Base-by-base conservation (phyloP, 805 yeast species). In the Teunomyces gatunensis region DNA sequence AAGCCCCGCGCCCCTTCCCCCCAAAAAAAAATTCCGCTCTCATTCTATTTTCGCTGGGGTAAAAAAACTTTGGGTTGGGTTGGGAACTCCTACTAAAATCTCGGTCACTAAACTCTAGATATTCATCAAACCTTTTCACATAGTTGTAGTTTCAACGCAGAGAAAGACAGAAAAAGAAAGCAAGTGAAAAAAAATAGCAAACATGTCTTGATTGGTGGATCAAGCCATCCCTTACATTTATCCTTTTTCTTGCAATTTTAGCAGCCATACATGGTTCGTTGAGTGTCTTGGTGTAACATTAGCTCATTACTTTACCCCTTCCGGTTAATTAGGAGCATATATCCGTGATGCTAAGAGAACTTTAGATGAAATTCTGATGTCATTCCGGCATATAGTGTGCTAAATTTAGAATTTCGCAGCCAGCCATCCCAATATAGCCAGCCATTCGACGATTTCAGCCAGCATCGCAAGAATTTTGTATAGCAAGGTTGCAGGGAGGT, bases 331-430 rank as follows among this genome's bases (percentile, higher is more conserved):
- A 20, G 39, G 13, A 18, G 39, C 39, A 20, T 35, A n/a, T 18
- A 18, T 20, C 39, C 27, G 39, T 11, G 23, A 17, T 35, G 23
- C 12, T 12, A 11, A 10, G 10, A 18, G n/a, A 17, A 12, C 27
- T 20, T 18, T 35, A 35, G 11, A 6, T 35, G 27, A 18, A 18
- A 20, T 18, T 13, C 12, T 37, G 40, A 37, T 13, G 29, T 37
- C 40, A 37, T 37, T 37, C 40, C 40, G 20, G 40, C 6, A 37
- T 20, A 3, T 13, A 12, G 17, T 23, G 18, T 12, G 13, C 40
- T 37, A 37, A 37, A 18, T 37, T 6, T 37, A 37, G 40, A 37
- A 20, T 21, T 37, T 37, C 29, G 40, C 40, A 37, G 40, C 40
- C 40, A 37, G 40, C 40, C 40, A 37, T 10, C 40, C 17, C 4